phyloP scores from a whole-genome alignment of 108 stramenopile species.

The Asterionellopsis glacialis region DNA sequence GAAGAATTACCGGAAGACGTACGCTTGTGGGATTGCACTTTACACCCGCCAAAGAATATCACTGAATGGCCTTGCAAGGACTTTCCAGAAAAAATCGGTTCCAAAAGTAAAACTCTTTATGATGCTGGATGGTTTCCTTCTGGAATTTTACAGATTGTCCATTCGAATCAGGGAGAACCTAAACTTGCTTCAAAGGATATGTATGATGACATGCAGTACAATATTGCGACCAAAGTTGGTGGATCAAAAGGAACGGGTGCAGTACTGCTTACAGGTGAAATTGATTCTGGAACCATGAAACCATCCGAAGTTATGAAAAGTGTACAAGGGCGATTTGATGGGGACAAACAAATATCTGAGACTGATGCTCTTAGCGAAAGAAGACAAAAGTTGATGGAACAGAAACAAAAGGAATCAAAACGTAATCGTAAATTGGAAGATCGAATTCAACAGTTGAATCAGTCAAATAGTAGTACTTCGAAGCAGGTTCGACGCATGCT shows the following conservation, averaged over 20 bases:
- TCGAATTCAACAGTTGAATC: not conserved
- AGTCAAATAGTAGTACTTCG: slow-evolving; percentile 16
- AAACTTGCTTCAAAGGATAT: not conserved
- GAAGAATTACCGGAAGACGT: not conserved
- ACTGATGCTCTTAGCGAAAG: slow-evolving; percentile 7
- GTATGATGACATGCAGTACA: slow-evolving; percentile 34
- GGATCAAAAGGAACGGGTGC: not conserved
- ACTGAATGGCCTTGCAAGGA: slow-evolving; percentile 33
- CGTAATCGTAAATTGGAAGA: slow-evolving; percentile 7
- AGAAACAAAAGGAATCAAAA: slow-evolving; percentile 21
- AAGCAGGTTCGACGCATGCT: slow-evolving; percentile 70
- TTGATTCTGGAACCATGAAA: slow-evolving; percentile 17
- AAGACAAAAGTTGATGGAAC: slow-evolving; percentile 10
- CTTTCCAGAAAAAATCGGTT: slow-evolving; percentile 33
- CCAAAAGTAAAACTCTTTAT: slow-evolving; percentile 59
- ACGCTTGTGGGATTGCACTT: slow-evolving; percentile 41
- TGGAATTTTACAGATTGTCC: slow-evolving; percentile 43
- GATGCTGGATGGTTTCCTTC: slow-evolving; percentile 75
- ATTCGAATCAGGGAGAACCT: slow-evolving; percentile 17
- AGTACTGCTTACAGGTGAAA: slow-evolving; percentile 24
- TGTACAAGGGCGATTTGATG: slow-evolving; percentile 39
- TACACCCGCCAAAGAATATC: slow-evolving; percentile 54
- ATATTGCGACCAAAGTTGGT: not conserved
- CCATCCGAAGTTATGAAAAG: slow-evolving; percentile 64
- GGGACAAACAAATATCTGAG: not conserved